Evolutionary conservation across 1,284 basidiomycete species (phyloP).

Genomic region (Agroathelia rolfsii): DNA sequence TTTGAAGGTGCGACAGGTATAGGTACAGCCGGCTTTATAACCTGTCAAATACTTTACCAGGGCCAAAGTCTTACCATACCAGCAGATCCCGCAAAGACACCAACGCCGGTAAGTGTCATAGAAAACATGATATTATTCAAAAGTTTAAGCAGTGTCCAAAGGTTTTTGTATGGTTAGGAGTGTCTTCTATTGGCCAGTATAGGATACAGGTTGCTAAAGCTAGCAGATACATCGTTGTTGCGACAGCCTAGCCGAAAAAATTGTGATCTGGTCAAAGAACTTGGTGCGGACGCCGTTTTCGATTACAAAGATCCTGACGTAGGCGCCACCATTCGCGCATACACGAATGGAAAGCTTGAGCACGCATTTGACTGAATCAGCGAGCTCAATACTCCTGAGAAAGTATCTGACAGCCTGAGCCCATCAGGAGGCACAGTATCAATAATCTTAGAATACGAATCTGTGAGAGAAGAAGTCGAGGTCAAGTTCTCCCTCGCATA

Average conservation of each 20-base stretch:
- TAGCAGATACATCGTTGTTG: constrained; percentile 26
- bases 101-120: no score
- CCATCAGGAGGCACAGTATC: constrained; percentile 19
- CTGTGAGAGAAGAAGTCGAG: constrained; percentile 14
- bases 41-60: no score
- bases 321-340: constrained; percentile 15
- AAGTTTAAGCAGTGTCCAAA: no score
- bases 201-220: constrained; percentile 31
- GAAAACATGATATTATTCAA: no score
- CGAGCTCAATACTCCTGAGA: constrained; percentile 15
- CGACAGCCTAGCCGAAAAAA: constrained; percentile 30
- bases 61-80: constrained; percentile 17
- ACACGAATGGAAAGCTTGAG: constrained; percentile 18
- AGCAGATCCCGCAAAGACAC: constrained; percentile 9
- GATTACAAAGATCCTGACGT: constrained; percentile 22
- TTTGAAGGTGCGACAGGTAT: constrained; percentile 24
- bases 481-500: constrained; percentile 19
- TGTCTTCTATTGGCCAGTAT: constrained; percentile 26
- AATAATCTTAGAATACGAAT: constrained; percentile 15
- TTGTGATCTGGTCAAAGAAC: constrained; percentile 23
- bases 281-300: constrained; percentile 31
- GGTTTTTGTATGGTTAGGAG: constrained; percentile 27
- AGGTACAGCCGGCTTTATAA: constrained; percentile 21
- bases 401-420: constrained; percentile 16
- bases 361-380: constrained; percentile 19